phyloP scores from a whole-genome alignment of 768 basidiomycete species.

The Paxillus involutus region DNA sequence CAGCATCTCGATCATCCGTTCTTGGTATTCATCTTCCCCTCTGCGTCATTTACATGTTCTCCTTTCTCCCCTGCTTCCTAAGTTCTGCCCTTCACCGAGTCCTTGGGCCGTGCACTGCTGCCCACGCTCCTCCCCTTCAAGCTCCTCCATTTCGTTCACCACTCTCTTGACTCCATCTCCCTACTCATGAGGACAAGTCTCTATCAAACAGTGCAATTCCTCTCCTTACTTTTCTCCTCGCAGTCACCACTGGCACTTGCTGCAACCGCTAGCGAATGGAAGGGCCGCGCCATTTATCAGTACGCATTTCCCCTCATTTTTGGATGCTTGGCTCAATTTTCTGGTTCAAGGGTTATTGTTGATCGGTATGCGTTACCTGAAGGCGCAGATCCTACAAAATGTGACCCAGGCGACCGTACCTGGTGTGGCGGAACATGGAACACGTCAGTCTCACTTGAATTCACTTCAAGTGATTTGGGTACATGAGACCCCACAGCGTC shows the following conservation, averaged over 20 bases:
- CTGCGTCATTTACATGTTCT: not conserved
- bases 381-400: slow-evolving; percentile 50
- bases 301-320: slow-evolving; percentile 24
- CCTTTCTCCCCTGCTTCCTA: not conserved
- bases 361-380: slow-evolving; percentile 74
- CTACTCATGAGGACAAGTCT: slow-evolving; percentile 4
- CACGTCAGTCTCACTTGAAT: slow-evolving; percentile 34
- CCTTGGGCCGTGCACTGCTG: not conserved
- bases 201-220: slow-evolving; percentile 7
- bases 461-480: not conserved
- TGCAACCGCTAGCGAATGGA: slow-evolving; percentile 74
- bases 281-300: slow-evolving; percentile 81
- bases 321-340: not conserved
- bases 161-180: slow-evolving; percentile 13
- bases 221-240: slow-evolving; percentile 26
- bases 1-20: too few species aligned
- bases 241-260: slow-evolving; percentile 38
- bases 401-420: slow-evolving; percentile 59
- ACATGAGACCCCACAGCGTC: slow-evolving; percentile 38
- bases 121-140: not conserved
- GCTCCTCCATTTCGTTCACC: slow-evolving; percentile 1
- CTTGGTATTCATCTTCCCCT: too few species aligned
- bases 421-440: slow-evolving; percentile 92
- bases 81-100: not conserved
- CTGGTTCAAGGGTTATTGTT: slow-evolving; percentile 53